A percentile compares a stretch with the other conserved stretches of the same genome.
Evolutionary conservation across 2,329 filamentous ascomycete species (phyloP).

Genomic region (Talaromyces sp.): DNA sequence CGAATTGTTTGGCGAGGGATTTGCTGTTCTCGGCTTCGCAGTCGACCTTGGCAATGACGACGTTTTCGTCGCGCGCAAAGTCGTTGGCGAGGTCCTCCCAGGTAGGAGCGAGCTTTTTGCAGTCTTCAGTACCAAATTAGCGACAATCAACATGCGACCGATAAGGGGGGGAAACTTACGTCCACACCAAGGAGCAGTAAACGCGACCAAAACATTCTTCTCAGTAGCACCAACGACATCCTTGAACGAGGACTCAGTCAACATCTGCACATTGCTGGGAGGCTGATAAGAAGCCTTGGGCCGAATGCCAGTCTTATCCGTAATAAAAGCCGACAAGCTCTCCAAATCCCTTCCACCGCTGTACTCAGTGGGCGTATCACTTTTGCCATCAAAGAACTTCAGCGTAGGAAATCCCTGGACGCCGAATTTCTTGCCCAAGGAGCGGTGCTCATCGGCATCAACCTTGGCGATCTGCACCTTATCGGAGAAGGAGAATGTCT

Average conservation of each 20-base stretch:
- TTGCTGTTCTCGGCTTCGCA: slow-evolving; percentile 86
- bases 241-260: slow-evolving; percentile 77
- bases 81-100: slow-evolving; percentile 85
- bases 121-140: slow-evolving; percentile 59
- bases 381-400: slow-evolving; percentile 97
- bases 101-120: slow-evolving; percentile 84
- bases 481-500: slow-evolving; percentile 67
- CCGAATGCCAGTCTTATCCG: slow-evolving; percentile 81
- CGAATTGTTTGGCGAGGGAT: slow-evolving; percentile 68
- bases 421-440: slow-evolving; percentile 78
- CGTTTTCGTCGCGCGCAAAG: slow-evolving; percentile 71
- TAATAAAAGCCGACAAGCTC: slow-evolving; percentile 73
- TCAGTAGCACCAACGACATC: slow-evolving; percentile 71
- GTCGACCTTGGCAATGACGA: slow-evolving; percentile 92
- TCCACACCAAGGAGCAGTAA: slow-evolving; percentile 97
- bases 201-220: slow-evolving; percentile 89
- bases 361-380: slow-evolving; percentile 79
- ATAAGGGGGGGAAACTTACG: slow-evolving; percentile 57
- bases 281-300: slow-evolving; percentile 60
- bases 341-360: slow-evolving; percentile 83
- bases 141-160: not conserved
- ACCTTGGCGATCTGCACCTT: slow-evolving; percentile 90
- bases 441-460: slow-evolving; percentile 84
- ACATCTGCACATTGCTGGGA: slow-evolving; percentile 71
- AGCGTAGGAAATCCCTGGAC: slow-evolving; percentile 94